These are phyloP conservation scores for Torulaspora gathmanii DNA, from an alignment of 805 yeast genomes.

Conservation along the genomic window DNA sequence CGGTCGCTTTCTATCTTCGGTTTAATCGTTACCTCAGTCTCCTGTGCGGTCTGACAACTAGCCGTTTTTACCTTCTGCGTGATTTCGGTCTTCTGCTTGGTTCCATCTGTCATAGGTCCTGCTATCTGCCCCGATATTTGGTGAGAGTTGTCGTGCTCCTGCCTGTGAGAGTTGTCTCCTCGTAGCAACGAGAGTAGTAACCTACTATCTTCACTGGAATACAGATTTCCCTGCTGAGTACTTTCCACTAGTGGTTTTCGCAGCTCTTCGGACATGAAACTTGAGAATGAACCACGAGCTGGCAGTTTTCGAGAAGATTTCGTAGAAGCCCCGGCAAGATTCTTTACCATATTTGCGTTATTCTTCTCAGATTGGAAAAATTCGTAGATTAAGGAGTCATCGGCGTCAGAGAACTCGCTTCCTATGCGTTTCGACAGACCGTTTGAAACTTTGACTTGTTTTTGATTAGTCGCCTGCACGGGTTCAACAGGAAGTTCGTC, in stretches of 20 bases:
- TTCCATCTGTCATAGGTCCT: background rate
- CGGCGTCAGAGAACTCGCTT: slow-evolving; percentile 14
- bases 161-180: slow-evolving; percentile 4
- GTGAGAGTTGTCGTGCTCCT: background rate
- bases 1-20: too few relatives aligned
- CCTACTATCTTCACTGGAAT: slow-evolving; percentile 5
- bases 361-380: slow-evolving; percentile 5
- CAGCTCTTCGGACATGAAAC: slow-evolving; percentile 5
- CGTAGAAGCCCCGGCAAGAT: slow-evolving; percentile 11
- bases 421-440: background rate
- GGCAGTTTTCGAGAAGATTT: slow-evolving; percentile 5
- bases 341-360: slow-evolving; percentile 1
- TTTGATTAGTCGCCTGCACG: background rate
- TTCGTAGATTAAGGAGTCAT: slow-evolving; percentile 13
- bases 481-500: slow-evolving; percentile 7
- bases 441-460: background rate
- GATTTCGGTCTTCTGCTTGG: background rate
- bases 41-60: background rate
- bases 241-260: slow-evolving; percentile 9
- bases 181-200: slow-evolving; percentile 8
- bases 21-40: too few relatives aligned
- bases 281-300: slow-evolving; percentile 9
- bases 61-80: background rate
- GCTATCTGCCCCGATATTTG: background rate
- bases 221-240: slow-evolving; percentile 6